phyloP scores from a whole-genome alignment of 2,329 filamentous ascomycete genomes.

The Colletotrichum somersetense region DNA sequence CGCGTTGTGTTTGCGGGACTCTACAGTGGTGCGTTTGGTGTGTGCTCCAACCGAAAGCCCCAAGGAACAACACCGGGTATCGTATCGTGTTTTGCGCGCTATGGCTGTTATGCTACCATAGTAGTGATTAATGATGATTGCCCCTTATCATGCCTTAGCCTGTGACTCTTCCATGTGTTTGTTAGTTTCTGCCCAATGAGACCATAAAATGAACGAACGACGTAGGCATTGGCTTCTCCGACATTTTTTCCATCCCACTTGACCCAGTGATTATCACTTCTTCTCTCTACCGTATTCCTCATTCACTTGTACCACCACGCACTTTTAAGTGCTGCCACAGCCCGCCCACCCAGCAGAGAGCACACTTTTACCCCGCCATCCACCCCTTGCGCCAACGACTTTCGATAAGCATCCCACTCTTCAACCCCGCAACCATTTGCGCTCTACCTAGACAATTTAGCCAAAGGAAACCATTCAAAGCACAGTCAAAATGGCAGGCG shows the following conservation, averaged over 20 bases:
- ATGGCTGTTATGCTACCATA: background rate
- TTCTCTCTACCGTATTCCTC: background rate
- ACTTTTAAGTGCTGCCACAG: slow-evolving; percentile 26
- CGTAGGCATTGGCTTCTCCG: background rate
- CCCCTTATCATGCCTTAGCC: slow-evolving; percentile 8
- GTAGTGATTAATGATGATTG: slow-evolving; percentile 22
- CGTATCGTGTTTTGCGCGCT: slow-evolving; percentile 24
- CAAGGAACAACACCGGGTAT: background rate
- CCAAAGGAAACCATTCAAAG: slow-evolving; percentile 32
- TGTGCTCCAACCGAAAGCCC: slow-evolving; percentile 6
- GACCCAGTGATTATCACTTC: background rate
- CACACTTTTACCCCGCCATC: slow-evolving; percentile 38
- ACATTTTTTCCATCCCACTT: background rate
- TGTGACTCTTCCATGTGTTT: slow-evolving; percentile 26
- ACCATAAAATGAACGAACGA: background rate
- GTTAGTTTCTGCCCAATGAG: slow-evolving; percentile 11
- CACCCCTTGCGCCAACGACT: slow-evolving; percentile 14
- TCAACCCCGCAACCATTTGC: slow-evolving; percentile 41
- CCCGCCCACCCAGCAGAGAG: slow-evolving; percentile 25
- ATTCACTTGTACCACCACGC: slow-evolving; percentile 8
- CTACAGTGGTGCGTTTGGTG: slow-evolving; percentile 6
- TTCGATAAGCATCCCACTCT: slow-evolving; percentile 37
- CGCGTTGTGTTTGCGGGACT: slow-evolving; percentile 27
- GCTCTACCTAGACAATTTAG: slow-evolving; percentile 18
- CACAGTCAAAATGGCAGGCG: slow-evolving; percentile 60